phyloP scores from a whole-genome alignment of 2,329 filamentous ascomycete genomes.

The Ceratocystis destructans region DNA sequence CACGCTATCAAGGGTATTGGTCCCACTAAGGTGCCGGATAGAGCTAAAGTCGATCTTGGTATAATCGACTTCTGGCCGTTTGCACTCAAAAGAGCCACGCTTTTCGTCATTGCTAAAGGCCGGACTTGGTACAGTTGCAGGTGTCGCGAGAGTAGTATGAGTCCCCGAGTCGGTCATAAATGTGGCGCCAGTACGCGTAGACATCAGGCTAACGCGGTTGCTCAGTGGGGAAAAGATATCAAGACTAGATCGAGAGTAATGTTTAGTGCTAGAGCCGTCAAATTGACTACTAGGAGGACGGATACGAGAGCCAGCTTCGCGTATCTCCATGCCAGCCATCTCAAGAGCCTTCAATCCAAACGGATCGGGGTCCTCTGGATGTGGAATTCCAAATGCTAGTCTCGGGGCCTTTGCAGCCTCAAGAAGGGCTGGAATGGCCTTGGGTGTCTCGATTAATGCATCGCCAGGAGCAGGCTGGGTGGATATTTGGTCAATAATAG shows the following conservation, averaged over 20 bases:
- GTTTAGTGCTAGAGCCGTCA: constrained; percentile 58
- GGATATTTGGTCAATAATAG: constrained; percentile 49
- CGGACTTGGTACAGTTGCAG: constrained; percentile 41
- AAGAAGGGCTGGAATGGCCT: constrained; percentile 23
- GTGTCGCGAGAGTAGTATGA: constrained; percentile 45
- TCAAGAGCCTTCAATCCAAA: constrained; percentile 86
- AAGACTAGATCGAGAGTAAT: constrained; percentile 50
- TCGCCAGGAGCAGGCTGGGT: constrained; percentile 64
- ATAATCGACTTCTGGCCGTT: constrained; percentile 40
- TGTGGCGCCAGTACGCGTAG: constrained; percentile 52
- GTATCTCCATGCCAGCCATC: constrained; percentile 75
- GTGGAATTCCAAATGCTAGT: constrained; percentile 62
- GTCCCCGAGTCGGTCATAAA: constrained; percentile 57
- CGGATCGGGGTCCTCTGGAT: constrained; percentile 71
- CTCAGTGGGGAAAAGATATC: constrained; percentile 48
- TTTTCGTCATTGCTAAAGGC: constrained; percentile 39
- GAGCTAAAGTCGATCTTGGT: constrained; percentile 43
- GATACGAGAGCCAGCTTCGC: constrained; percentile 63
- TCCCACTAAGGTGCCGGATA: constrained; percentile 33
- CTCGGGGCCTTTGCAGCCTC: constrained; percentile 26
- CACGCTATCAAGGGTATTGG: constrained; percentile 27
- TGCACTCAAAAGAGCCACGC: constrained; percentile 28
- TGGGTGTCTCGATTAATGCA: constrained; percentile 40
- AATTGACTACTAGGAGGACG: constrained; percentile 68
- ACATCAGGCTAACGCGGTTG: constrained; percentile 63